A percentile compares a stretch with the other conserved stretches of the same genome.
phyloP scores from a whole-genome alignment of 306 rosid species.

The Morella rubra region DNA sequence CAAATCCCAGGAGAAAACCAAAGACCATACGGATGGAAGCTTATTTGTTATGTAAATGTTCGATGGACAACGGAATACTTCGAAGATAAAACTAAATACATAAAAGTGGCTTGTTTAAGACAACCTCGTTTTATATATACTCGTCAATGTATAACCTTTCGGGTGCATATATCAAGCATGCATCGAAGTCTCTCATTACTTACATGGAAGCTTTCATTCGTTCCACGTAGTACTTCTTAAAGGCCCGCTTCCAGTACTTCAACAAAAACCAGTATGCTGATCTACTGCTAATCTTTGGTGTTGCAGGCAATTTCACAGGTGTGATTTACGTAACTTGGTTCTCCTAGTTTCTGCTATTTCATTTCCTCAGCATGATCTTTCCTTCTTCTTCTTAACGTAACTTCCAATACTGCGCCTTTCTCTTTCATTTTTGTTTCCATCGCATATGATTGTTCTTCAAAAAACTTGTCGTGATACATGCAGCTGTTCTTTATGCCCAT shows the following conservation, averaged over 20 bases:
- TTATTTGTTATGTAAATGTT: not conserved
- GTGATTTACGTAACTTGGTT: constrained; percentile 4
- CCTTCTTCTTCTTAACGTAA: not conserved
- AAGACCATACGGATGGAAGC: not conserved
- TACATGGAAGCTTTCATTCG: not conserved
- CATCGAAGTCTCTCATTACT: not conserved
- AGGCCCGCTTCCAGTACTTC: constrained; percentile 87
- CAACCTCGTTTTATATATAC: not conserved
- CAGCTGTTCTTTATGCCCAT: constrained; percentile 80
- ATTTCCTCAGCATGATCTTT: constrained; percentile 8
- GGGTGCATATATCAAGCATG: not conserved
- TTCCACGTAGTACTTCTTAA: constrained; percentile 74
- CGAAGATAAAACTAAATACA: not conserved
- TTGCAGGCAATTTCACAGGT: constrained; percentile 75
- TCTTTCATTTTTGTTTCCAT: not conserved
- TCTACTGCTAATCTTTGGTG: constrained; percentile 61
- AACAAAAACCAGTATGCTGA: constrained; percentile 79
- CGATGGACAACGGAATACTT: not conserved
- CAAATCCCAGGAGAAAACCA: not conserved
- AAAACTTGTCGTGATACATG: constrained; percentile 12
- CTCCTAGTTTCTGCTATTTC: constrained; percentile 16
- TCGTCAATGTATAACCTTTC: not conserved
- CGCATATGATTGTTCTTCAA: not conserved
- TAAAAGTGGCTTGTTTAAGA: not conserved
- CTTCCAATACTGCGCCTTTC: not conserved